Base-by-base conservation (phyloP, 495 filamentous ascomycete species). In the Aspergillus homomorphus region DNA sequence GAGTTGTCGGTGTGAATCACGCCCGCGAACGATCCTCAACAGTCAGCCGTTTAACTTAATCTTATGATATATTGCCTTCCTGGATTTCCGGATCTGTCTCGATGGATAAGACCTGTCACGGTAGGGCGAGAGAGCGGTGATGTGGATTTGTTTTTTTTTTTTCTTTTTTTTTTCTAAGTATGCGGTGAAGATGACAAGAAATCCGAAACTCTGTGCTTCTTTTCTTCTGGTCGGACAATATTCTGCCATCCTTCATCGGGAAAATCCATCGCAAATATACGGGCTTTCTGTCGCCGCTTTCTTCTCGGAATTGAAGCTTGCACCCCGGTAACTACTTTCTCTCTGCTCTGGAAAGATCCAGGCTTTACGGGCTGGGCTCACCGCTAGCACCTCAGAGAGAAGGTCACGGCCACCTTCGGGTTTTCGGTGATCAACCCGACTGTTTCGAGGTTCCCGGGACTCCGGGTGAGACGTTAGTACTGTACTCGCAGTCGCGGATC, bases 11-110 rank as follows among this genome's bases (percentile, higher is more conserved):
- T 51, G 48, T n/a, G n/a, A n/a, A 51, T 23, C 48, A 28, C 23
- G n/a, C 48, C 15, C 15, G 23, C 16, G 24, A 7, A 30, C 23
- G 23, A 38, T 38, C 2, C 15, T 51, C 48, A 51, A 51, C 48
- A 51, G 48, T 14, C 48, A 26, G 48, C 48, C 48, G 48, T 51
- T 51, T 28, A 51, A 51, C 48, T 51, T 51, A 51, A 51, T 51
- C 48, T 26, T 30, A 15, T 51, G 48, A 51, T 30, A 24, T 50
- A 51, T 51, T 51, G 48, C 15, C 21, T 28, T 30, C 23, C 33
- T 38, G 23, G 24, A 18, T 9, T 51, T 51, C 48, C 48, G 19
- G 30, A 33, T 28, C n/a, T 9, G 48, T 23, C 20, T 30, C 48
- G n/a, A 18, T 28, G 48, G 24, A 24, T 51, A 28, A 10, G 48